A percentile compares a stretch with the other conserved stretches of the same genome.
phyloP scores from a whole-genome alignment of 225 moss, liverwort and hornwort genomes.

The Pseudisothecium myosuroides region DNA sequence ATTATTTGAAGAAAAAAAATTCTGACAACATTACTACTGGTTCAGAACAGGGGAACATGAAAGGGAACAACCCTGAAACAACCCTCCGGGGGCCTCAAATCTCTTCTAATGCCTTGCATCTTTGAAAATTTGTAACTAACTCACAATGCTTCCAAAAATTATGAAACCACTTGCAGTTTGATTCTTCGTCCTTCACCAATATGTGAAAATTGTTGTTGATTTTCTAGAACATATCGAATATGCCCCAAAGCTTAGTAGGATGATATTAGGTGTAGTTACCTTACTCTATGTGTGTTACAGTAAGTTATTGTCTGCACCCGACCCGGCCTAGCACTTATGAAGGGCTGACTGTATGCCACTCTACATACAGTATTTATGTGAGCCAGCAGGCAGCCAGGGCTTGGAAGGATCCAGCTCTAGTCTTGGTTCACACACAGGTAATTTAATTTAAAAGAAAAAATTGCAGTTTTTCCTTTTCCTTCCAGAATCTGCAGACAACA shows the following conservation, averaged over 20 bases:
- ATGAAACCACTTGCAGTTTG: not conserved
- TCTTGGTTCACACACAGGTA: not conserved
- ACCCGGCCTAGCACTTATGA: not conserved
- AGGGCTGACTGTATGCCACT: not conserved
- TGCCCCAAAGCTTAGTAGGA: rapidly evolving
- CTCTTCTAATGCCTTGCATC: too few species aligned
- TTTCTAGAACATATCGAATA: rapidly evolving
- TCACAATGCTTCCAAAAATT: not conserved
- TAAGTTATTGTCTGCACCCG: not conserved
- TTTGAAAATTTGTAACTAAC: not conserved
- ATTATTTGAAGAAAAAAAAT: too few species aligned
- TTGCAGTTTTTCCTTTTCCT: not conserved
- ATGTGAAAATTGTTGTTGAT: too few species aligned
- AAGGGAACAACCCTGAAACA: too few species aligned
- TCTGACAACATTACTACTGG: too few species aligned
- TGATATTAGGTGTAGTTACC: not conserved
- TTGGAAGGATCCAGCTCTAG: not conserved
- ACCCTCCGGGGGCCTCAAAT: too few species aligned
- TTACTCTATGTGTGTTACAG: not conserved
- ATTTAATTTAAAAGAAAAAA: not conserved
- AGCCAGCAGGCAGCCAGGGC: not conserved
- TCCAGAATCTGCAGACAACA: not conserved
- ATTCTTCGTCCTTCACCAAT: too few species aligned
- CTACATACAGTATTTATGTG: not conserved
- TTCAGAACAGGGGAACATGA: too few species aligned